phyloP scores from a whole-genome alignment of 2,329 filamentous ascomycete species.

The Clonostachys sp. region DNA sequence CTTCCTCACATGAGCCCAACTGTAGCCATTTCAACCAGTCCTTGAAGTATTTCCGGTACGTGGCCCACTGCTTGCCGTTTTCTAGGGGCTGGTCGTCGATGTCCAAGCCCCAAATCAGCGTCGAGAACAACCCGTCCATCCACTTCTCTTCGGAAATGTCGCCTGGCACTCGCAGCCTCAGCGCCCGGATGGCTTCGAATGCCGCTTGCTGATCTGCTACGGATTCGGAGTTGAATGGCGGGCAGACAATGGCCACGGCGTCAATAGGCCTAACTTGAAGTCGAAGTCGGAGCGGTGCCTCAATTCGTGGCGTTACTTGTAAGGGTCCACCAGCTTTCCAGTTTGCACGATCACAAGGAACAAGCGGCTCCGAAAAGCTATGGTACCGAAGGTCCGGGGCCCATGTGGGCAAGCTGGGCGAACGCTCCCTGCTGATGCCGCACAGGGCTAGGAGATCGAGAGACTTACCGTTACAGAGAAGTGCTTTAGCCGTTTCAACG shows the following conservation, averaged over 20 bases:
- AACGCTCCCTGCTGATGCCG: background rate
- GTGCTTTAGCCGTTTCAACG: background rate
- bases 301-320: background rate
- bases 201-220: background rate
- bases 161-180: background rate
- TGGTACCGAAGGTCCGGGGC: background rate
- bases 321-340: background rate
- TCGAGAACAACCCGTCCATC: background rate
- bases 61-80: background rate
- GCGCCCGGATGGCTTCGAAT: background rate
- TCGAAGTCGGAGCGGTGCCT: background rate
- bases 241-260: background rate
- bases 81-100: background rate
- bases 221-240: background rate
- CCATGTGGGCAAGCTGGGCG: conserved; percentile 1
- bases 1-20: background rate
- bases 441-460: background rate
- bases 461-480: conserved; percentile 1
- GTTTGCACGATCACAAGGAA: background rate
- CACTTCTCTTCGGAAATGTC: background rate
- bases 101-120: background rate
- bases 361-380: background rate
- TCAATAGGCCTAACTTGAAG: background rate
- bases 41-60: background rate
- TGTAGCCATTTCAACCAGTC: background rate